Percentiles rank a stretch among this genome's conserved stretches.
Evolutionary conservation across 1,284 basidiomycete genomes (phyloP).

Genomic region (Mrakiaceae sp.): DNA sequence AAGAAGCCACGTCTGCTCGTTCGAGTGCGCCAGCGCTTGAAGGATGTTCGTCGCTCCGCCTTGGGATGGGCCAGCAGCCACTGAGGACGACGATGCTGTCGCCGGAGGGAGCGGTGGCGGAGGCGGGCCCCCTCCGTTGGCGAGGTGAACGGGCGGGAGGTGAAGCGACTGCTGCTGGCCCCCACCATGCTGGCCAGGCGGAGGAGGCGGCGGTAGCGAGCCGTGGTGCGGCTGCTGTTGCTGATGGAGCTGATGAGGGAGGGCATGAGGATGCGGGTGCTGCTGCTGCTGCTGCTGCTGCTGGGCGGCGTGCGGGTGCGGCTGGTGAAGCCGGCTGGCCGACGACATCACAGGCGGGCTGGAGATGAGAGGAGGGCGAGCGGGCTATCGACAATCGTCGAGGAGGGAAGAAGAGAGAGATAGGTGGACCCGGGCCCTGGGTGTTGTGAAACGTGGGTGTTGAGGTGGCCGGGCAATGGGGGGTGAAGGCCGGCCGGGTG

Average conservation of each 20-base stretch:
- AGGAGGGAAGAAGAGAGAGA: too few species aligned
- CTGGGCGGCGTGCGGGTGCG: not conserved
- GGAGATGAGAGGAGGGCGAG: too few species aligned
- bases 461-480: too few species aligned
- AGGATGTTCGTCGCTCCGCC: constrained; percentile 13
- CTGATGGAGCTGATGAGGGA: constrained; percentile 16
- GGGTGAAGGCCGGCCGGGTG: too few species aligned
- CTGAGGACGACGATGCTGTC: not conserved
- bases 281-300: constrained; percentile 13
- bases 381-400: too few species aligned
- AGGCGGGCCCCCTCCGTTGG: not conserved
- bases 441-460: too few species aligned
- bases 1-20: constrained; percentile 84
- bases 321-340: not conserved
- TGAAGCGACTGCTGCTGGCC: constrained; percentile 16
- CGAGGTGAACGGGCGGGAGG: constrained; percentile 19
- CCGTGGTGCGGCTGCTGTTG: constrained; percentile 13
- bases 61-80: not conserved
- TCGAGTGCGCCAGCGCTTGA: constrained; percentile 52
- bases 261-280: too few species aligned
- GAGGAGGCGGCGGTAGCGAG: constrained; percentile 17
- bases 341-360: too few species aligned
- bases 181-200: constrained; percentile 17
- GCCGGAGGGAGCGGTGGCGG: not conserved
- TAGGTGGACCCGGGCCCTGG: too few species aligned